A percentile compares a stretch with the other conserved stretches of the same genome.
Evolutionary conservation across 2,329 filamentous ascomycete species (phyloP).

Genomic region (Colletotrichum liaoningense): DNA sequence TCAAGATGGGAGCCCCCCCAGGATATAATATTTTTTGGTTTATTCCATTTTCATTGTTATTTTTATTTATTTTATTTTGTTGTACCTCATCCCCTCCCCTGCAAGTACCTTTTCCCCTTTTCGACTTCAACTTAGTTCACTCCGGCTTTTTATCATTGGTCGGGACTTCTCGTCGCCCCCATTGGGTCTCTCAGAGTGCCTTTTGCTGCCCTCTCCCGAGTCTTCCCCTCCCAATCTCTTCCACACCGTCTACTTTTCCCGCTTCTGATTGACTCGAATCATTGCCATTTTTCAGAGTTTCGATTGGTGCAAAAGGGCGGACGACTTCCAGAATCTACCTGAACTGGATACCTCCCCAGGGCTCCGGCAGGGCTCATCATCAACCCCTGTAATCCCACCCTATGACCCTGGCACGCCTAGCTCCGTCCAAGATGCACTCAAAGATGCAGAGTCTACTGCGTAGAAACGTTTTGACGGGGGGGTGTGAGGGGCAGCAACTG

Average conservation of each 20-base stretch:
- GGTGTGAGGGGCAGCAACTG: background rate
- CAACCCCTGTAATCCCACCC: slow-evolving; percentile 4
- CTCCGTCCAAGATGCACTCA: slow-evolving; percentile 5
- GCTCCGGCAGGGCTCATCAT: slow-evolving; percentile 18
- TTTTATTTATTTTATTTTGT: slow-evolving; percentile 31
- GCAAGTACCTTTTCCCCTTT: background rate
- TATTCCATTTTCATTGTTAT: slow-evolving; percentile 12
- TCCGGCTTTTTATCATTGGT: slow-evolving; percentile 10
- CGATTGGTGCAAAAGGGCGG: slow-evolving; percentile 29
- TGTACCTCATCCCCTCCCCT: background rate
- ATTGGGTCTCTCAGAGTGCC: background rate
- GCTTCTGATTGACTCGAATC: slow-evolving; percentile 29
- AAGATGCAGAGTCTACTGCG: slow-evolving; percentile 16
- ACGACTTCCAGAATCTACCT: slow-evolving; percentile 2
- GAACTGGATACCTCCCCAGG: background rate
- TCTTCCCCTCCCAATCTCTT: background rate
- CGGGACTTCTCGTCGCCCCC: background rate
- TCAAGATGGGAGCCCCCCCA: slow-evolving; percentile 48
- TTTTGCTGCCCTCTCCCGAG: background rate
- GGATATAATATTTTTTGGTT: background rate
- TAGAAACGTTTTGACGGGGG: background rate
- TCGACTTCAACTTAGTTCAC: background rate
- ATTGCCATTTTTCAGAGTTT: slow-evolving; percentile 6
- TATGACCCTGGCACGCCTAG: background rate
- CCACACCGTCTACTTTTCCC: slow-evolving; percentile 1